phyloP scores from a whole-genome alignment of 2,329 filamentous ascomycete species.

The Leptoxyphium fumago region DNA sequence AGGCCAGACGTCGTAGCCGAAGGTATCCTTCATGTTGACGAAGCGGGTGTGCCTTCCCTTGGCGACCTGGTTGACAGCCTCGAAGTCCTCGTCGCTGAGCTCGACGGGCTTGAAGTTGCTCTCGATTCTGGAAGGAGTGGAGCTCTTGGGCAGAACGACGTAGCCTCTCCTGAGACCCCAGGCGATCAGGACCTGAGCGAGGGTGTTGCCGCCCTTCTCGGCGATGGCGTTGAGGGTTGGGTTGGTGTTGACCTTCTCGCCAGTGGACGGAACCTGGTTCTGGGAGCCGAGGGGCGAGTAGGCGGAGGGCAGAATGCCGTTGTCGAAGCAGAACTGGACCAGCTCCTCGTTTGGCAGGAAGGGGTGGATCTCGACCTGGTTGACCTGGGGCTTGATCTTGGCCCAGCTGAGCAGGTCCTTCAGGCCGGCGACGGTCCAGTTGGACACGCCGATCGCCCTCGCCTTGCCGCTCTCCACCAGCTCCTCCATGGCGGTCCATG shows the following conservation, averaged over 20 bases:
- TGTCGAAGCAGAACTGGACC: constrained; percentile 40
- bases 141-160: constrained; percentile 55
- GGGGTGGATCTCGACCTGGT: constrained; percentile 38
- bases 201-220: constrained; percentile 40
- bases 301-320: constrained; percentile 41
- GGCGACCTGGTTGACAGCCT: constrained; percentile 48
- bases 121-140: constrained; percentile 49
- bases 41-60: constrained; percentile 54
- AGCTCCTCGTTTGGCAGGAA: constrained; percentile 49
- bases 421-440: constrained; percentile 32
- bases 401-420: constrained; percentile 29
- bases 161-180: constrained; percentile 55
- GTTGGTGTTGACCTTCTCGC: constrained; percentile 50
- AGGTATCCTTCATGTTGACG: constrained; percentile 72
- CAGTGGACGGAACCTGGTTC: constrained; percentile 53
- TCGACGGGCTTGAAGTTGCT: constrained; percentile 53
- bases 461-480: constrained; percentile 40
- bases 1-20: constrained; percentile 53
- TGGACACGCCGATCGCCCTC: constrained; percentile 38
- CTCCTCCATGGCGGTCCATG: constrained; percentile 48
- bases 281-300: constrained; percentile 50
- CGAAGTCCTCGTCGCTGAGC: constrained; percentile 39
- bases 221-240: constrained; percentile 44
- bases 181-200: constrained; percentile 47
- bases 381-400: constrained; percentile 28